These are phyloP conservation scores for Gnomoniopsis smithogilvyi DNA, from an alignment of 2,329 filamentous ascomycete genomes.

Conservation along the genomic window DNA sequence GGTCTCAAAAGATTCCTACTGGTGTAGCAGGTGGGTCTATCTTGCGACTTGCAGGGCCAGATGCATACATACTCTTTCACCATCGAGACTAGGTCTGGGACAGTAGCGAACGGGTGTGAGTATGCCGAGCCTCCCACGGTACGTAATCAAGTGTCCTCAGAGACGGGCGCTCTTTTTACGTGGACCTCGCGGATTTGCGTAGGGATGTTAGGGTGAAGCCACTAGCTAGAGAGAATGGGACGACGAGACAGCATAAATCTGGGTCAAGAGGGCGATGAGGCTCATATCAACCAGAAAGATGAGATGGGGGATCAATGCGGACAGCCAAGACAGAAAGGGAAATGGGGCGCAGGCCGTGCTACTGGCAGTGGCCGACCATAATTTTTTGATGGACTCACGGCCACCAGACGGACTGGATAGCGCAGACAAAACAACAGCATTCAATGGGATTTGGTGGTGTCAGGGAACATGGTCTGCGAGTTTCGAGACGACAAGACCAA, in stretches of 20 bases:
- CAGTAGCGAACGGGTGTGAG: slow-evolving; percentile 15
- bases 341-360: background rate
- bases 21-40: slow-evolving; percentile 5
- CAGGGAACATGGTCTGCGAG: slow-evolving; percentile 1
- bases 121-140: slow-evolving; percentile 11
- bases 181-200: background rate
- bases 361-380: background rate
- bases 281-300: background rate
- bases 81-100: background rate
- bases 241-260: background rate
- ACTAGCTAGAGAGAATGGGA: background rate
- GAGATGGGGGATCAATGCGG: background rate
- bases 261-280: background rate
- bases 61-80: background rate
- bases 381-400: background rate
- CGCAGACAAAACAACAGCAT: too few species aligned
- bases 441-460: background rate
- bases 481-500: slow-evolving; percentile 4
- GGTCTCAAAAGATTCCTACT: background rate
- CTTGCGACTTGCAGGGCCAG: slow-evolving; percentile 10
- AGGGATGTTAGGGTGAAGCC: background rate
- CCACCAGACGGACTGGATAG: too few species aligned
- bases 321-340: background rate
- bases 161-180: background rate
- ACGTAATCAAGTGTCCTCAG: slow-evolving; percentile 6